Evolutionary conservation across 257 asterid species (phyloP).

Genomic region (Gynochthodes officinalis): DNA sequence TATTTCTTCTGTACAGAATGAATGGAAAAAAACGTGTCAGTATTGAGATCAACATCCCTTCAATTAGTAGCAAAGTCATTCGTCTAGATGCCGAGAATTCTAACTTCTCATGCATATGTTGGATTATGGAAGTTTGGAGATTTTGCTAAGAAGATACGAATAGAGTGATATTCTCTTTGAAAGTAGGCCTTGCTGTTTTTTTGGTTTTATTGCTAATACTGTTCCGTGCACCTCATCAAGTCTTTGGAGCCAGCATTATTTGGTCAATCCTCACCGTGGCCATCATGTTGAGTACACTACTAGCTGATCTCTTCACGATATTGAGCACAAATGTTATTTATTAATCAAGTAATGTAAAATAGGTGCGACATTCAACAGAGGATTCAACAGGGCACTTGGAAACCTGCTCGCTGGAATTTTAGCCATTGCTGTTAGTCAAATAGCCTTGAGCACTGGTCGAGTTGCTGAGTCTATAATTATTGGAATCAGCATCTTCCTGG

Average conservation of each 20-base stretch:
- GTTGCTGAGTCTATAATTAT: no score
- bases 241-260: constrained; percentile 53
- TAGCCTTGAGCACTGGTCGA: no score
- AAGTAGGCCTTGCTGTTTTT: constrained; percentile 63
- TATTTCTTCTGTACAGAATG: constrained; percentile 40
- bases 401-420: constrained; percentile 58
- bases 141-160: constrained; percentile 53
- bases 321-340: no score
- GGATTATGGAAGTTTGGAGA: no score
- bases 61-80: constrained; percentile 20
- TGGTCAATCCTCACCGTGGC: constrained; percentile 86
- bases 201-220: constrained; percentile 54
- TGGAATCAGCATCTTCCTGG: constrained; percentile 62
- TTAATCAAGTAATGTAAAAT: background rate
- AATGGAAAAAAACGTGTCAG: constrained; percentile 47
- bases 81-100: constrained; percentile 15
- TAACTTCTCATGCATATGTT: no score
- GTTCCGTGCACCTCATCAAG: constrained; percentile 41
- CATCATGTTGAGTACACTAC: constrained; percentile 63
- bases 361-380: constrained; percentile 66
- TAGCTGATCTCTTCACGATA: no score
- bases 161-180: constrained; percentile 49
- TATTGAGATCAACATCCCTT: constrained; percentile 42
- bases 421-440: no score
- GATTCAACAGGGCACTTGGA: constrained; percentile 69